These are phyloP conservation scores for Glaciozyma martinii DNA, from an alignment of 768 basidiomycete genomes.

Conservation along the genomic window DNA sequence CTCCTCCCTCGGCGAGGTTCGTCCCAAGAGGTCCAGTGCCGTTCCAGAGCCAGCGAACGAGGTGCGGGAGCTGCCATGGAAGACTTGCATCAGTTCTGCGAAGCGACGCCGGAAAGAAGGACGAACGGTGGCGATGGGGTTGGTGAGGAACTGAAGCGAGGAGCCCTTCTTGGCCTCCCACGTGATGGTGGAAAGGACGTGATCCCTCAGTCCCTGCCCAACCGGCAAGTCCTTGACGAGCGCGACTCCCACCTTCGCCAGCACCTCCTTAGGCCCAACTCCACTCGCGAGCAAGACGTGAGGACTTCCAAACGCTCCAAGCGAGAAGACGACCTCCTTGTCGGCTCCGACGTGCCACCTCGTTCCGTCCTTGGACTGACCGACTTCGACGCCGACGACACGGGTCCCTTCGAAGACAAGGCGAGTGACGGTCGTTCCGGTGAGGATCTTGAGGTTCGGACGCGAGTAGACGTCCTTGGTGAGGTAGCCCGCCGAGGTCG, in stretches of 20 bases:
- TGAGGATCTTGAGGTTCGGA: slow-evolving; percentile 28
- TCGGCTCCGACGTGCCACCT: slow-evolving; percentile 11
- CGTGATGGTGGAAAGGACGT: neutral
- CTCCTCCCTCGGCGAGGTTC: slow-evolving; percentile 25
- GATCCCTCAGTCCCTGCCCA: slow-evolving; percentile 42
- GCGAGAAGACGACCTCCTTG: slow-evolving; percentile 17
- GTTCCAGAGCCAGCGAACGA: slow-evolving; percentile 17
- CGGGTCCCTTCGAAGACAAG: slow-evolving; percentile 8
- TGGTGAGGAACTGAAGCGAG: slow-evolving; percentile 14
- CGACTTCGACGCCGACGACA: slow-evolving; percentile 24
- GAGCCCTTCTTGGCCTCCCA: slow-evolving; percentile 15
- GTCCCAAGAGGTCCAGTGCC: slow-evolving; percentile 19
- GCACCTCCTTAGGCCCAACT: slow-evolving; percentile 12
- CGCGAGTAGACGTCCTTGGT: slow-evolving; percentile 16
- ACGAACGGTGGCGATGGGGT: slow-evolving; percentile 15
- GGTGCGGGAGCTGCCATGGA: slow-evolving; percentile 6
- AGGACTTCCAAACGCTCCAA: slow-evolving; percentile 19
- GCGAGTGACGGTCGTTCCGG: slow-evolving; percentile 18
- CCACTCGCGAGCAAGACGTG: slow-evolving; percentile 23
- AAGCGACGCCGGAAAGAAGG: neutral
- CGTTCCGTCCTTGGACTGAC: neutral
- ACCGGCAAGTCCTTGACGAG: slow-evolving; percentile 41
- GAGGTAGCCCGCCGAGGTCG: slow-evolving; percentile 31
- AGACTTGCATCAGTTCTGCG: neutral
- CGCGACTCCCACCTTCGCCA: slow-evolving; percentile 9